phyloP scores from a whole-genome alignment of 2,329 filamentous ascomycete genomes.

The Beauveria asiatica region DNA sequence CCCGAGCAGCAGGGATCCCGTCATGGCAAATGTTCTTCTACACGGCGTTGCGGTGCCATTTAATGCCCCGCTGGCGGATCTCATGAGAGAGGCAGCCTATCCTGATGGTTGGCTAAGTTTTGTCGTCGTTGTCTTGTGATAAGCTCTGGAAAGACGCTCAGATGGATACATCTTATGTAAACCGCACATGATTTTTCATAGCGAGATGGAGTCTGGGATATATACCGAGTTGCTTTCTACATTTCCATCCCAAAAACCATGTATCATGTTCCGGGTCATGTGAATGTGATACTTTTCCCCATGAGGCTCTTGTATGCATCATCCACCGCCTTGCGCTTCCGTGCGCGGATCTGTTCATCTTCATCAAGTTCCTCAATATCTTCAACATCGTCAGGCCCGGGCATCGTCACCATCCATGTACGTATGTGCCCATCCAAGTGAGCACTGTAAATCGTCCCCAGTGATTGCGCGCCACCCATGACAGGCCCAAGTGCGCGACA shows the following conservation, averaged over 20 bases:
- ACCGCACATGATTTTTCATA: neutral
- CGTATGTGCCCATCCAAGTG: constrained; percentile 79
- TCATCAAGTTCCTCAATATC: constrained; percentile 34
- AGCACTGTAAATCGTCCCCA: constrained; percentile 63
- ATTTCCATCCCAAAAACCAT: neutral
- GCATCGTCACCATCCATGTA: constrained; percentile 60
- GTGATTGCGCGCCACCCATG: constrained; percentile 45
- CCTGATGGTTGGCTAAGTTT: constrained; percentile 88
- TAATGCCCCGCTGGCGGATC: constrained; percentile 67
- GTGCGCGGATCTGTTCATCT: constrained; percentile 39
- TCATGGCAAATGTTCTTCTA: constrained; percentile 75
- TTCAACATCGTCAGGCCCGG: constrained; percentile 41
- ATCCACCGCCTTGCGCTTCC: constrained; percentile 70
- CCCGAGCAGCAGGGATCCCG: constrained; percentile 73
- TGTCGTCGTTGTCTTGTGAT: constrained; percentile 62
- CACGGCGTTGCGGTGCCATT: constrained; percentile 83
- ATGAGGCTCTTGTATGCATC: constrained; percentile 73
- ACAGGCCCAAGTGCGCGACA: constrained; percentile 50
- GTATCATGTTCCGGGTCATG: constrained; percentile 16
- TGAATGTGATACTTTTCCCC: constrained; percentile 60
- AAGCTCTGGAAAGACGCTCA: neutral
- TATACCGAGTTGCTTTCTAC: neutral
- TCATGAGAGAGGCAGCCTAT: constrained; percentile 77
- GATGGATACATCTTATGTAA: neutral
- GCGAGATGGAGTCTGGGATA: neutral